Conservation (phyloP, 2,329 filamentous ascomycete species). For the Fusarium begoniae region DNA sequence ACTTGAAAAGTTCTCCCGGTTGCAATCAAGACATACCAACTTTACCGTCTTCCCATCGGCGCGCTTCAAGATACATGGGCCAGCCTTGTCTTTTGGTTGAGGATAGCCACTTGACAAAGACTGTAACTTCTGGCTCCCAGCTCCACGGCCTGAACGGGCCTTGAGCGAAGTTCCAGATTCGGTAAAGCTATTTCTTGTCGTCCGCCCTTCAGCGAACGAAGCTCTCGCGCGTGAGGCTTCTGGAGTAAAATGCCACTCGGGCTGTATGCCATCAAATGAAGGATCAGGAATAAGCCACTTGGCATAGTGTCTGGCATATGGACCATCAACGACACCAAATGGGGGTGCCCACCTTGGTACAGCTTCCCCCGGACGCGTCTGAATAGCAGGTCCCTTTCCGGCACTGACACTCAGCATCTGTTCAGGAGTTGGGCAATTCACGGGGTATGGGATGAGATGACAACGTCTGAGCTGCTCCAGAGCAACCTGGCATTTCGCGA, state of each 20-base stretch:
- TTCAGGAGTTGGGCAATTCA: constrained; percentile 71
- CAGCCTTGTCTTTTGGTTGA: constrained; percentile 80
- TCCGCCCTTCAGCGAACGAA: constrained; percentile 71
- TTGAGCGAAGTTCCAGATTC: constrained; percentile 56
- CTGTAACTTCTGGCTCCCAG: constrained; percentile 70
- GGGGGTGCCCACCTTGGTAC: constrained; percentile 83
- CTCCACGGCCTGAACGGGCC: constrained; percentile 59
- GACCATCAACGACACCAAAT: constrained; percentile 90
- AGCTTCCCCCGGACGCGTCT: constrained; percentile 67
- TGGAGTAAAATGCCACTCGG: constrained; percentile 55
- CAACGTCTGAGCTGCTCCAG: constrained; percentile 94
- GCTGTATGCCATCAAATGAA: constrained; percentile 77
- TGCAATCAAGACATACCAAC: constrained; percentile 88
- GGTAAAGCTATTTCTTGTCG: constrained; percentile 77
- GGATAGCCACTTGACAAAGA: constrained; percentile 76
- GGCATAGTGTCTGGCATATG: constrained; percentile 93
- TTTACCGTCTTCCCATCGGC: constrained; percentile 89
- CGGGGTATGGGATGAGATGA: constrained; percentile 89
- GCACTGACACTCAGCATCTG: constrained; percentile 76
- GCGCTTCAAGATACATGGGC: constrained; percentile 85
- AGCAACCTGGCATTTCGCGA: constrained; percentile 93
- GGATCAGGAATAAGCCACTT: constrained; percentile 94
- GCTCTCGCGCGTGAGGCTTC: constrained; percentile 56
- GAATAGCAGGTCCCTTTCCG: constrained; percentile 77
- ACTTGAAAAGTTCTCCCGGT: constrained; percentile 91